Evolutionary conservation across 768 basidiomycete species (phyloP), one percentile per base, ranked within the genome.

Genomic region (Leccinum aurantiacum): DNA sequence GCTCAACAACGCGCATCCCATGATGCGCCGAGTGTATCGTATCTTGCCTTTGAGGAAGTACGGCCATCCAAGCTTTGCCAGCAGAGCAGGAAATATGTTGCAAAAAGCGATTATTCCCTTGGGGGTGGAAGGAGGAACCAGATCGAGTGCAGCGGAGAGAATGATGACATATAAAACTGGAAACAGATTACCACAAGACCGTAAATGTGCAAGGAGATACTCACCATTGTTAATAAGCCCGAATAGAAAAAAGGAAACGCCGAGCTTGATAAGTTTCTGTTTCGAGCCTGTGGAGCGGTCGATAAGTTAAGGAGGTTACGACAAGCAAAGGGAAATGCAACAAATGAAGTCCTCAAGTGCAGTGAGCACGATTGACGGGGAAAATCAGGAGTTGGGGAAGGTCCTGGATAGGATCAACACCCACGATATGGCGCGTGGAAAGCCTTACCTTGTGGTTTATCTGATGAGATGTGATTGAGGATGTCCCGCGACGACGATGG

Each of bases 41-140:
- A 98, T 90, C 60, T 84, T 80, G 0, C 96, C 96, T 67, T 88
- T 91, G 49, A 95, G 80, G 17, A 98, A 64, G 69, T 98, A 95
- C 0, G 96, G 95, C 89, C 95, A 98, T 9, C 86, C 89, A 4
- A 97, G 78, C 75, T 98, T 98, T 19, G 92, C 93, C 0, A 88
- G 71, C 2, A 98, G 76, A 0, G 93, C 85, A 0, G 96, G 95
- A 13, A 90, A 84, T 57, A 99, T 97, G 73, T 98, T 98, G 77
- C 91, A 95, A 71, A 98, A 94, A 1, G 90, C 86, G 55, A 98
- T 93, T 57, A 98, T 86, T 15, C 96, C 96, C 71, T 96, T 96
- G 0, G 96, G 95, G 0, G 93, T 96, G 2, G 89, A 83, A 2
- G 92, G 87, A 8, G 94, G 91, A 2, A 97, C 95, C 3, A 99